Percentiles rank a stretch among this genome's conserved stretches.
These are phyloP conservation scores for Chaetomium tenue DNA, from an alignment of 495 filamentous ascomycete genomes.

Conservation along the genomic window DNA sequence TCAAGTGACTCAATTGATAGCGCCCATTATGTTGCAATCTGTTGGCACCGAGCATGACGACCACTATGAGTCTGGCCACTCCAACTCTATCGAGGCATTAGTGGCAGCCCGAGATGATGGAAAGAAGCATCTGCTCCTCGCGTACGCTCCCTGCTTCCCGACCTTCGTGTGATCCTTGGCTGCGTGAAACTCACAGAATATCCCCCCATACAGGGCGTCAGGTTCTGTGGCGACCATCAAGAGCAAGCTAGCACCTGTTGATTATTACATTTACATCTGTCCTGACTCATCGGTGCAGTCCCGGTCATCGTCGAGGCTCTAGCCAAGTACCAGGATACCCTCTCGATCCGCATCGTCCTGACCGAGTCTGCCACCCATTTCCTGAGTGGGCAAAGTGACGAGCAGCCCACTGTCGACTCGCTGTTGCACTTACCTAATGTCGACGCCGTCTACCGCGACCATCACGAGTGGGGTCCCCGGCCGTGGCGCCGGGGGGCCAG, in stretches of 20 bases:
- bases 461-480: slow-evolving; percentile 70
- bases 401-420: slow-evolving; percentile 62
- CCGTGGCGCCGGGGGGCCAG: slow-evolving; percentile 66
- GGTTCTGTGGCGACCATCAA: slow-evolving; percentile 84
- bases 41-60: slow-evolving; percentile 38
- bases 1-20: neutral
- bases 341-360: slow-evolving; percentile 77
- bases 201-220: slow-evolving; percentile 28
- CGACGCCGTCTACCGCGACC: slow-evolving; percentile 70
- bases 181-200: slow-evolving; percentile 37
- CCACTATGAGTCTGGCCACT: slow-evolving; percentile 31
- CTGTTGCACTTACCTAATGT: slow-evolving; percentile 56
- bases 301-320: slow-evolving; percentile 66
- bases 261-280: neutral
- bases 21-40: slow-evolving; percentile 35
- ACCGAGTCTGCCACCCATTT: slow-evolving; percentile 70
- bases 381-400: slow-evolving; percentile 61
- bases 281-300: slow-evolving; percentile 38
- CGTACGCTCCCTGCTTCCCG: slow-evolving; percentile 44
- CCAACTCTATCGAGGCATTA: slow-evolving; percentile 37
- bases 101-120: slow-evolving; percentile 50
- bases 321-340: slow-evolving; percentile 47
- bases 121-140: slow-evolving; percentile 76
- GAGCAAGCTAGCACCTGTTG: slow-evolving; percentile 20
- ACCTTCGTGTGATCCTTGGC: neutral